Conservation (phyloP, 2,329 filamentous ascomycete genomes). For the Chrysoporthe austroafricana region DNA sequence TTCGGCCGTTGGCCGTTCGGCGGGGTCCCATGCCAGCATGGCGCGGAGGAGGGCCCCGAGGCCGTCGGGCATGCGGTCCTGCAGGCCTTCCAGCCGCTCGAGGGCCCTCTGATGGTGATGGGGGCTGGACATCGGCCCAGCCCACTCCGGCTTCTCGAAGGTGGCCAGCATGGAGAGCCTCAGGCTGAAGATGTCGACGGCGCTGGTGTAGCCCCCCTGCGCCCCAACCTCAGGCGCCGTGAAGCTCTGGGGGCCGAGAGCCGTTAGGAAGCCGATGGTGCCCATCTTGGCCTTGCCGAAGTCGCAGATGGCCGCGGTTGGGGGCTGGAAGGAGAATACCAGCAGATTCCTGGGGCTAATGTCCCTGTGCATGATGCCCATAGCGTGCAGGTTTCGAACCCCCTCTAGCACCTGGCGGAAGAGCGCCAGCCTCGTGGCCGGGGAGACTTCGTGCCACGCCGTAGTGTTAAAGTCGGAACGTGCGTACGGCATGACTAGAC, state of each 20-base stretch:
- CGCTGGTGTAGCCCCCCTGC: background rate
- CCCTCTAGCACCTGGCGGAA: conserved; percentile 28
- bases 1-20: conserved; percentile 7
- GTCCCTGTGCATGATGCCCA: conserved; percentile 29
- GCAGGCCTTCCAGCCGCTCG: conserved; percentile 4
- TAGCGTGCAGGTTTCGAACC: conserved; percentile 23
- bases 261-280: background rate
- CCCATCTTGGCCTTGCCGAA: conserved; percentile 19
- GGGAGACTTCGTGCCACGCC: conserved; percentile 12
- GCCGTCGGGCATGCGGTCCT: conserved; percentile 1
- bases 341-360: conserved; percentile 30
- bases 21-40: conserved; percentile 12
- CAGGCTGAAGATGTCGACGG: conserved; percentile 16
- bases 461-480: conserved; percentile 18
- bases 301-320: conserved; percentile 25
- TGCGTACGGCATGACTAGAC: conserved; percentile 27
- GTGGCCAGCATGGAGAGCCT: conserved; percentile 10
- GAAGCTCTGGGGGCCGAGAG: conserved; percentile 1
- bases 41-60: conserved; percentile 6
- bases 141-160: background rate
- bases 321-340: conserved; percentile 17
- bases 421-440: conserved; percentile 18
- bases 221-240: background rate
- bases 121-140: background rate
- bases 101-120: background rate